Percentiles rank a stretch among this genome's conserved stretches.
Evolutionary conservation across 345 rosid species (phyloP).

Genomic region (Leavenworthia alabamica): DNA sequence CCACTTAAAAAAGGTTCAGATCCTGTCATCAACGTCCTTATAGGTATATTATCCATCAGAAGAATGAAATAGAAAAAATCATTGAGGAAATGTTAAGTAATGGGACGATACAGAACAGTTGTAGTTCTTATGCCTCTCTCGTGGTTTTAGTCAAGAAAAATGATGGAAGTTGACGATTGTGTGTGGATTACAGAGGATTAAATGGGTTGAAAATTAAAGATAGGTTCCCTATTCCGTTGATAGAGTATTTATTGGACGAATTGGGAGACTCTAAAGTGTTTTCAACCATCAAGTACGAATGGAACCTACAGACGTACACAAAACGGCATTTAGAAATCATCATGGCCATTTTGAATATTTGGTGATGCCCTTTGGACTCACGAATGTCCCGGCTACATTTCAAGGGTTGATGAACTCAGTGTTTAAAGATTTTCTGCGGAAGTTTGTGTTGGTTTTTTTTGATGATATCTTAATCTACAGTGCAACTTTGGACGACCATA

Average conservation of each 20-base stretch:
- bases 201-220: neutral
- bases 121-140: neutral
- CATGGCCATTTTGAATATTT: neutral
- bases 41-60: no score
- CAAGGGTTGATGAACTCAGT: neutral
- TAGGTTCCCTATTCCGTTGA: accelerated
- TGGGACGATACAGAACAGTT: no score
- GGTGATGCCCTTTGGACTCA: no score
- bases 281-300: neutral
- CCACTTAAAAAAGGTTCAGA: no score
- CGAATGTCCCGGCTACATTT: neutral
- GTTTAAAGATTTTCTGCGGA: neutral
- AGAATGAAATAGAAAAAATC: no score
- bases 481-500: no score
- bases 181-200: neutral
- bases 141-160: neutral
- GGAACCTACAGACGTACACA: neutral
- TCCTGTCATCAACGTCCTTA: no score
- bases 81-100: no score
- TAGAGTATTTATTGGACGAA: neutral
- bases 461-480: no score
- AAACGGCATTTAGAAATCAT: neutral
- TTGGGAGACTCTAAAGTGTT: neutral
- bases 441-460: neutral
- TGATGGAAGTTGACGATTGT: neutral